Evolutionary conservation across 352 stramenopile species (phyloP).

Genomic region (Blastocystis hominis): DNA sequence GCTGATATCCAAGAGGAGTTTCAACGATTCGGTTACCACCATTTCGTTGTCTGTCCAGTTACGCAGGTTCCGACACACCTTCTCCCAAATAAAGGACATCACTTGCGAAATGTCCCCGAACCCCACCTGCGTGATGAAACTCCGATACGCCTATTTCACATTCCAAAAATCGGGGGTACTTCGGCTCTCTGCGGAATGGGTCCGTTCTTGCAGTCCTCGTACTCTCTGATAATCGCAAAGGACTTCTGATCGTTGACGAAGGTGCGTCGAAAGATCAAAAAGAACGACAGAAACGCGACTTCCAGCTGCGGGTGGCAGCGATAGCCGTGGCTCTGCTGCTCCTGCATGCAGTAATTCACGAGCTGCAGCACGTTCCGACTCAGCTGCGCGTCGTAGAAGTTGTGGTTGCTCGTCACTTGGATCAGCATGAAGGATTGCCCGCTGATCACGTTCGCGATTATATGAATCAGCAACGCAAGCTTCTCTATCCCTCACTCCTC

Average conservation of each 20-base stretch:
- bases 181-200: not conserved
- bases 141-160: slow-evolving; percentile 20
- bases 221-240: slow-evolving; percentile 11
- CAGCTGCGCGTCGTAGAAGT: not conserved
- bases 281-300: slow-evolving; percentile 42
- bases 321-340: not conserved
- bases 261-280: slow-evolving; percentile 42
- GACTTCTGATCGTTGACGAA: slow-evolving; percentile 49
- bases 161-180: not conserved
- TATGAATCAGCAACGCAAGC: slow-evolving; percentile 19
- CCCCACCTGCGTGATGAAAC: slow-evolving; percentile 17
- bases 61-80: slow-evolving; percentile 17
- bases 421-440: slow-evolving; percentile 48
- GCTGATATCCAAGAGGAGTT: slow-evolving; percentile 8
- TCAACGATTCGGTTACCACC: not conserved
- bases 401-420: slow-evolving; percentile 21
- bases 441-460: slow-evolving; percentile 25
- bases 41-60: slow-evolving; percentile 22
- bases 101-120: not conserved
- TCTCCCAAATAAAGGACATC: slow-evolving; percentile 29
- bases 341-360: not conserved
- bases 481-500: not conserved
- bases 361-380: not conserved
- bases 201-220: not conserved
- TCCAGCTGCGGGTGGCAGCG: not conserved